A percentile compares a stretch with the other conserved stretches of the same genome.
Evolutionary conservation across 1,139 yeast genomes (phyloP).

Genomic region (Blastobotrys petasosporus): DNA sequence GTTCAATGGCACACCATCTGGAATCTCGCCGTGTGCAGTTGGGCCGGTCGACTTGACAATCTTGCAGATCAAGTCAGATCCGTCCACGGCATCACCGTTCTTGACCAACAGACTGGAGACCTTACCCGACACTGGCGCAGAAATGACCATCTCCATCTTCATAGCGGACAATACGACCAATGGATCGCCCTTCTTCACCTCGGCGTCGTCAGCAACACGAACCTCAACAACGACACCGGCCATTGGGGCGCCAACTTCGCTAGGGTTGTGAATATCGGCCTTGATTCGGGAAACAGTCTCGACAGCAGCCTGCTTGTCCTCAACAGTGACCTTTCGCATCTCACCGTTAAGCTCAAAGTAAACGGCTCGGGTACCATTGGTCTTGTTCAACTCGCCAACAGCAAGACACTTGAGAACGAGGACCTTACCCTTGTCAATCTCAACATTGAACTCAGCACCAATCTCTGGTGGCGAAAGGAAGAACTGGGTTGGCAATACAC

Average conservation of each 20-base stretch:
- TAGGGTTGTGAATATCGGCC: constrained; percentile 80
- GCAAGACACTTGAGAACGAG: constrained; percentile 89
- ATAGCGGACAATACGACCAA: constrained; percentile 92
- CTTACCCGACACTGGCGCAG: constrained; percentile 84
- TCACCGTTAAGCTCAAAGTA: constrained; percentile 98
- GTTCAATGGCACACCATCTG: constrained; percentile 14
- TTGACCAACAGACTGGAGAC: constrained; percentile 69
- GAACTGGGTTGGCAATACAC: constrained; percentile 86
- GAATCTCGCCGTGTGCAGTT: constrained; percentile 12
- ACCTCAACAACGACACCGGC: constrained; percentile 97
- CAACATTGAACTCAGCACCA: constrained; percentile 84
- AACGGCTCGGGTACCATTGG: constrained; percentile 91
- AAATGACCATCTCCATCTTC: constrained; percentile 99
- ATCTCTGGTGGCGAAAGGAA: constrained; percentile 82
- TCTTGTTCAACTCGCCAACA: constrained; percentile 76
- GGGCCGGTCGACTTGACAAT: constrained; percentile 31
- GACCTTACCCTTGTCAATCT: constrained; percentile 91
- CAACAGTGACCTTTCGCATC: constrained; percentile 89
- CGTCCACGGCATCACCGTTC: constrained; percentile 94
- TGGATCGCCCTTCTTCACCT: constrained; percentile 95
- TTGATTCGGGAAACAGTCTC: constrained; percentile 84
- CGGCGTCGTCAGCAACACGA: constrained; percentile 77
- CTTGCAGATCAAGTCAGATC: constrained; percentile 69
- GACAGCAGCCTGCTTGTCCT: constrained; percentile 78
- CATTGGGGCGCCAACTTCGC: constrained; percentile 98